These are phyloP conservation scores for Beauveria sp. DNA, from an alignment of 2,329 filamentous ascomycete genomes.

Conservation along the genomic window DNA sequence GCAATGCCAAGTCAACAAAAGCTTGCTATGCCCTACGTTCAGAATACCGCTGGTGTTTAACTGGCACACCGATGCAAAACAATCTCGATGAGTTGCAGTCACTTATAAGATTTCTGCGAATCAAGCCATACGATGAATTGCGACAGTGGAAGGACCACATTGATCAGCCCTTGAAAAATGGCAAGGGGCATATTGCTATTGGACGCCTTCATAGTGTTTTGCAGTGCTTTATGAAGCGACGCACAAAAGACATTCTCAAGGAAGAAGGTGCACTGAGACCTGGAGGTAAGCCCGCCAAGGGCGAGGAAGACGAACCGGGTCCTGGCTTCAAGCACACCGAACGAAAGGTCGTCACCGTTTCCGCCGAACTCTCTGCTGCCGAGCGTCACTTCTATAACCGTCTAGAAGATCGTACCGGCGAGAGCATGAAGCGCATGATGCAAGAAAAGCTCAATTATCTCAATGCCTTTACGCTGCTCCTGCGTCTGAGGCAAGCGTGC, in stretches of 20 bases:
- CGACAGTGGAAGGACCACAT: constrained; percentile 88
- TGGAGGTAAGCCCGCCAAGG: constrained; percentile 53
- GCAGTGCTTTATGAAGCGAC: constrained; percentile 95
- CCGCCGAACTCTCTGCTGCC: constrained; percentile 67
- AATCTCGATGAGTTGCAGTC: constrained; percentile 95
- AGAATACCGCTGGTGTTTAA: constrained; percentile 92
- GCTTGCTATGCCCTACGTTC: constrained; percentile 78
- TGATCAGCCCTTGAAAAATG: constrained; percentile 79
- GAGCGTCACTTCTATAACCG: constrained; percentile 83
- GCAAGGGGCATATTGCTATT: constrained; percentile 83
- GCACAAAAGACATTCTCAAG: constrained; percentile 94
- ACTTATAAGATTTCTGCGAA: constrained; percentile 83
- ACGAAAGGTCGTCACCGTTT: constrained; percentile 75
- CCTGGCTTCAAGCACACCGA: constrained; percentile 84
- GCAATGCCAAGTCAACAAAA: constrained; percentile 90
- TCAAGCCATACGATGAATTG: constrained; percentile 83
- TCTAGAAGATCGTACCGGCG: constrained; percentile 76
- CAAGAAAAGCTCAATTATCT: constrained; percentile 79
- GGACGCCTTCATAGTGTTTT: constrained; percentile 76
- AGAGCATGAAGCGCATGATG: constrained; percentile 85
- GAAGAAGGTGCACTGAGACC: constrained; percentile 73
- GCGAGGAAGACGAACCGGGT: constrained; percentile 41
- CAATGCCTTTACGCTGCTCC: constrained; percentile 83
- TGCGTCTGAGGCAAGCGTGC: constrained; percentile 85
- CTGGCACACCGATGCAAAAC: constrained; percentile 96